Base-by-base conservation (phyloP, 495 filamentous ascomycete genomes). In the Xylaria telfairii region DNA sequence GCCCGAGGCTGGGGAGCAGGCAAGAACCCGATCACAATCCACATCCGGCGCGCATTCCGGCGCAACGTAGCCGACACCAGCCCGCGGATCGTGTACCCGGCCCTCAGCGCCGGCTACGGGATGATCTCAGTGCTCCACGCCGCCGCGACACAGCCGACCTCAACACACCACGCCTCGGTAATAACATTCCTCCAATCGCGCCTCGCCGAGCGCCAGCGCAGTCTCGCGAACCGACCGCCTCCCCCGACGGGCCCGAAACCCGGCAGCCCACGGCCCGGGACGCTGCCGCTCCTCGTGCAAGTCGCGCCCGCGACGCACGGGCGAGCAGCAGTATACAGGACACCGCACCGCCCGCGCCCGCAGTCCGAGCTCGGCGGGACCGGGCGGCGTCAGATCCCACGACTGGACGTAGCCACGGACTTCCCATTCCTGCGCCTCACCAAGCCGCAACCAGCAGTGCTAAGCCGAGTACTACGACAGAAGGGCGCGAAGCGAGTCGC, bases 401-500 rank as follows among this genome's bases (percentile, higher is more conserved):
- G 78, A 0, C 77, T 94, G 2, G 87, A 87, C 72, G 83, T 83
- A 69, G 87, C 88, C 3, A 80, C 81, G 46, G 87, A 85, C 34
- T 71, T 92, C n/a, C 91, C 93, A 0, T 90, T 94, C 69, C 78
- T 96, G 53, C 88, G 92, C 30, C 77, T 92, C 62, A 86, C 83
- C 71, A 94, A 93, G 76, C 91, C 92, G 9, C 91, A 93, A 73
- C 84, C 91, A 6, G 72, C 75, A 39, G 79, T 79, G 44, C 80
- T 95, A 4, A 87, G 85, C 70, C 78, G 85, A 4, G 80, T 91
- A 0, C 77, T 96, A 15, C 78, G 83, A 10, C 79, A 86, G 39
- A 90, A 87, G 64, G 71, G 87, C 21, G 12, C 72, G 21, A 63
- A 65, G 56, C 80, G 81, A 10, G 76, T 83, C 21, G 81, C 74